A percentile compares a stretch with the other conserved stretches of the same genome.
Conservation (phyloP, 106 monocot species). For the Acorus calamus region DNA sequence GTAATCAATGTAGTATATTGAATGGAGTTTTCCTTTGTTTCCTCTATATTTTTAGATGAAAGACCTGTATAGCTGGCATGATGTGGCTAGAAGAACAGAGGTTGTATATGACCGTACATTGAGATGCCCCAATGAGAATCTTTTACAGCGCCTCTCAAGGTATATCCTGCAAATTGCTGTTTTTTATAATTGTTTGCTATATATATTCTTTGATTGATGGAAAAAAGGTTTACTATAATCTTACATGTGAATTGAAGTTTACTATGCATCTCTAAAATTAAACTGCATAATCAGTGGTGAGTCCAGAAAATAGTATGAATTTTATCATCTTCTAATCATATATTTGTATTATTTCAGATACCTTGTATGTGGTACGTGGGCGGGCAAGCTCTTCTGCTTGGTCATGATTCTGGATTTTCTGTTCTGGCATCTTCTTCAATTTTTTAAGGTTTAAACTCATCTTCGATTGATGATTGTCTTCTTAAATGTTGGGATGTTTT, state of each 20-base stretch:
- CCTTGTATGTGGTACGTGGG: conserved; percentile 80
- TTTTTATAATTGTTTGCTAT: not conserved
- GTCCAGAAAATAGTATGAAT: too few species aligned
- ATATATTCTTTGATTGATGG: too few species aligned
- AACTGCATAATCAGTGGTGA: too few species aligned
- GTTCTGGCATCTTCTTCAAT: conserved; percentile 58
- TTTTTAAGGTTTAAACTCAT: conserved; percentile 44
- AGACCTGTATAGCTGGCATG: conserved; percentile 90
- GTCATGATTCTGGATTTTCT: conserved; percentile 82
- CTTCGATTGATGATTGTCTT: too few species aligned
- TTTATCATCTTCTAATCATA: too few species aligned
- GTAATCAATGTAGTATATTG: too few species aligned
- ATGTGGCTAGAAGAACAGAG: conserved; percentile 90
- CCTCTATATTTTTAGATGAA: conserved; percentile 46
- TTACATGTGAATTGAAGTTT: too few species aligned
- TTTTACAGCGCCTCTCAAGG: conserved; percentile 69
- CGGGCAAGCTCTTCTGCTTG: conserved; percentile 87
- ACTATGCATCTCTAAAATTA: too few species aligned
- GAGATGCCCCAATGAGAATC: conserved; percentile 34
- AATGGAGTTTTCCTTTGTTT: conserved; percentile 1
- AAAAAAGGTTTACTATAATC: too few species aligned
- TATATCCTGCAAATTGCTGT: conserved; percentile 6
- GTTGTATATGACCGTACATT: conserved; percentile 74
- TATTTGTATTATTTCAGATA: conserved; percentile 33
- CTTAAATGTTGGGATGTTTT: too few species aligned